Evolutionary conservation across 352 stramenopile species (phyloP).

Genomic region (Phytopythium chamaehyphon): DNA sequence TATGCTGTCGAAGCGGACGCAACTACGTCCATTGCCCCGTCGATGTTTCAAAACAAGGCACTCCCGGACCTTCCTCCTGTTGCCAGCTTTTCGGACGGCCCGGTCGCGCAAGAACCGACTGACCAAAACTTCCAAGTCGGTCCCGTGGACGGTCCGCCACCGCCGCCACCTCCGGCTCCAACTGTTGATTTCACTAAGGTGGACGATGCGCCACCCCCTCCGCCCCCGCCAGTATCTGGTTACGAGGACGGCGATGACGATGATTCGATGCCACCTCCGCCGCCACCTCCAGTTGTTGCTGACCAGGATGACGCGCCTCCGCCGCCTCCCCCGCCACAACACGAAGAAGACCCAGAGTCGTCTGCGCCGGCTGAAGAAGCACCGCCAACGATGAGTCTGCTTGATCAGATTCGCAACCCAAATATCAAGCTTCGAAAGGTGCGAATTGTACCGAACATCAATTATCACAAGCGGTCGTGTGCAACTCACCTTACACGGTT

Average conservation of each 20-base stretch:
- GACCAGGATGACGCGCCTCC: slow-evolving; percentile 42
- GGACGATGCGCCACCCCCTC: slow-evolving; percentile 43
- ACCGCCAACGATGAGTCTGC: slow-evolving; percentile 29
- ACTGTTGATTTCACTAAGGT: slow-evolving; percentile 53
- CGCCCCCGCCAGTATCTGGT: slow-evolving; percentile 38
- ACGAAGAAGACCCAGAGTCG: slow-evolving; percentile 12
- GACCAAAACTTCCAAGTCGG: slow-evolving; percentile 59
- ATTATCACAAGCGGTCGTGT: no score
- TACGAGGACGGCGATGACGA: slow-evolving; percentile 33
- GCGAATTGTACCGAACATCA: no score
- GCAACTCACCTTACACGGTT: no score
- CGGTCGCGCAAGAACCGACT: slow-evolving; percentile 53
- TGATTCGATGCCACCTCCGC: slow-evolving; percentile 36
- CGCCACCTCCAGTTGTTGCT: slow-evolving; percentile 28
- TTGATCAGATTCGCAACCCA: slow-evolving; percentile 64
- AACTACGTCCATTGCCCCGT: slow-evolving; percentile 74
- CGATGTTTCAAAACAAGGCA: slow-evolving; percentile 77
- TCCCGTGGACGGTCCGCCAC: slow-evolving; percentile 54
- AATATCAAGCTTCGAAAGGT: slow-evolving; percentile 53
- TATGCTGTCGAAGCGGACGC: slow-evolving; percentile 51
- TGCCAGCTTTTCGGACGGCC: slow-evolving; percentile 59
- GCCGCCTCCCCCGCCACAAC: slow-evolving; percentile 38
- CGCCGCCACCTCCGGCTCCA: slow-evolving; percentile 54
- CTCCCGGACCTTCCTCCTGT: slow-evolving; percentile 65
- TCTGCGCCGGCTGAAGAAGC: slow-evolving; percentile 23